Conservation (phyloP, 1,139 yeast genomes). For the Yamadazyma atlantica region DNA sequence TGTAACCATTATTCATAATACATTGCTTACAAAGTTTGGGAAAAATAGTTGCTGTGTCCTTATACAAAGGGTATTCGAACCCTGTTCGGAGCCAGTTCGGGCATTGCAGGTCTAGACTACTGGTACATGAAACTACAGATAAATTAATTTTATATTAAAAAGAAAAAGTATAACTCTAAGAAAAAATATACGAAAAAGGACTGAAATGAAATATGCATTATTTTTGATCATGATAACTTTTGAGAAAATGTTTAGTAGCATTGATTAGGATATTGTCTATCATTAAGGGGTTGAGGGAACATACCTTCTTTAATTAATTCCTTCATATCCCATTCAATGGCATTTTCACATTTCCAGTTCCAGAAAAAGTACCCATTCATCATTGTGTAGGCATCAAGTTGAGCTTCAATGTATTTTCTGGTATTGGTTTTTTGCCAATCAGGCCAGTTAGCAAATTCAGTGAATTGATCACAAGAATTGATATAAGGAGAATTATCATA, state of each 20-base stretch:
- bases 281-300: conserved; percentile 77
- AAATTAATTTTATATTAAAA: too few relatives aligned
- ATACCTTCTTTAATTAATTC: conserved; percentile 55
- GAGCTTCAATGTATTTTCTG: conserved; percentile 81
- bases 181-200: neutral
- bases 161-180: neutral
- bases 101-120: neutral
- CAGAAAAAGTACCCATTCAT: conserved; percentile 85
- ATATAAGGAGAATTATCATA: conserved; percentile 49
- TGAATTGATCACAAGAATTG: conserved; percentile 65
- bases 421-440: conserved; percentile 53
- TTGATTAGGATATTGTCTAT: conserved; percentile 68
- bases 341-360: conserved; percentile 87
- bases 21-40: too few relatives aligned
- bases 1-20: too few relatives aligned
- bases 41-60: too few relatives aligned
- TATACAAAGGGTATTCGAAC: too few relatives aligned
- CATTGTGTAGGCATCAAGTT: conserved; percentile 76
- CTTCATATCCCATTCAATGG: conserved; percentile 85
- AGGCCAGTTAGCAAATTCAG: conserved; percentile 62
- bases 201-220: neutral
- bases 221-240: too few relatives aligned
- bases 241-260: conserved; percentile 39
- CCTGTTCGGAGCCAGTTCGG: too few relatives aligned
- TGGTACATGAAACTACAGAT: neutral